A percentile compares a stretch with the other conserved stretches of the same genome.
Evolutionary conservation across 2,329 filamentous ascomycete genomes (phyloP).

Genomic region (Trichoderma atrobrunneum): DNA sequence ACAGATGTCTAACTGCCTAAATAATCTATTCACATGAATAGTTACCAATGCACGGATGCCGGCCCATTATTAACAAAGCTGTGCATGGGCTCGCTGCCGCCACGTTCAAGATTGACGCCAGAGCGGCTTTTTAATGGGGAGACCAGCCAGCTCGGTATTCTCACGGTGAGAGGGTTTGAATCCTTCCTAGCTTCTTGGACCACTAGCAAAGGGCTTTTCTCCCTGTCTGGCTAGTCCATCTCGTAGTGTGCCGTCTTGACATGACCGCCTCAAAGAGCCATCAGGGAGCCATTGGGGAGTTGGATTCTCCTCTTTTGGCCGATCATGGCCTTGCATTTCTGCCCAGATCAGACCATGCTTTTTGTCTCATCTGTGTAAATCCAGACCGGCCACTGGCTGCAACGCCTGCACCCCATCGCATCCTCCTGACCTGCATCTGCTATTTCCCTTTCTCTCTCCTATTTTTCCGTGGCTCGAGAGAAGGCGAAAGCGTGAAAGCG

Average conservation of each 20-base stretch:
- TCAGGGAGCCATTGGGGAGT: neutral
- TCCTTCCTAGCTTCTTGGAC: neutral
- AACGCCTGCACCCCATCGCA: neutral
- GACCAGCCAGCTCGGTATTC: neutral
- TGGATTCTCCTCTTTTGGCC: neutral
- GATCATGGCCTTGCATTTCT: neutral
- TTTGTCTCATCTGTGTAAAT: neutral
- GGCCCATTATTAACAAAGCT: neutral
- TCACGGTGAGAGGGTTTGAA: neutral
- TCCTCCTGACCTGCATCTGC: conserved; percentile 1
- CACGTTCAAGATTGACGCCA: conserved; percentile 5
- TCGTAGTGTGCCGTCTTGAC: neutral
- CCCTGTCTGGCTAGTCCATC: neutral
- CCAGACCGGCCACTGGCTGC: neutral
- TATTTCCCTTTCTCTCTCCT: neutral
- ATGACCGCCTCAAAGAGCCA: neutral
- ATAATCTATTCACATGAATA: neutral
- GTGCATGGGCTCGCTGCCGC: neutral
- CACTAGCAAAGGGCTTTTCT: neutral
- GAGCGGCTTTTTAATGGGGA: neutral
- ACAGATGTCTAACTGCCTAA: neutral
- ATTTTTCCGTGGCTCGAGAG: neutral
- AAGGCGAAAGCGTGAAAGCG: neutral
- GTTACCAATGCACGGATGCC: neutral
- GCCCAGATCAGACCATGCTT: neutral